phyloP scores from a whole-genome alignment of 306 rosid species.

The Notholithocarpus densiflorus region DNA sequence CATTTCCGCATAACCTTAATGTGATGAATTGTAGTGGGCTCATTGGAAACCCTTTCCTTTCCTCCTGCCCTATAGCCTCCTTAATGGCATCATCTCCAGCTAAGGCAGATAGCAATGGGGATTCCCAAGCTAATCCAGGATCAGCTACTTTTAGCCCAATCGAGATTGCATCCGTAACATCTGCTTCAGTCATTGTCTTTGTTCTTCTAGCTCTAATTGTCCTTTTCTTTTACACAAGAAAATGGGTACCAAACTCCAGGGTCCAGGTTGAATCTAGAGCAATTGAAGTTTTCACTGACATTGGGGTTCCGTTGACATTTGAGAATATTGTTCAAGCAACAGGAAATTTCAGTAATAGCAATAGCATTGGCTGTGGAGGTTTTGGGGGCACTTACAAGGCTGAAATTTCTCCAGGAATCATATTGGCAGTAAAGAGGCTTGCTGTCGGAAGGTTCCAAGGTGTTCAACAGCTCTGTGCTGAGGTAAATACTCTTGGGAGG shows the following conservation, averaged over 20 bases:
- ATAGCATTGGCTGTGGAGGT: slow-evolving; percentile 93
- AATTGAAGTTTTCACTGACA: slow-evolving; percentile 62
- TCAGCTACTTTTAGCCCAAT: slow-evolving; percentile 49
- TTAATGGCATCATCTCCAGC: slow-evolving; percentile 42
- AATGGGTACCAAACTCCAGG: slow-evolving; percentile 67
- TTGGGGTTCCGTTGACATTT: slow-evolving; percentile 68
- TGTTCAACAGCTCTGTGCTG: slow-evolving; percentile 78
- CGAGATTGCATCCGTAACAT: slow-evolving; percentile 84
- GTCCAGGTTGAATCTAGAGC: slow-evolving; percentile 67
- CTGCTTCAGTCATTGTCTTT: slow-evolving; percentile 77
- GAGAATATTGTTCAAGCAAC: slow-evolving; percentile 82
- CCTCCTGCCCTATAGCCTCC: slow-evolving; percentile 48
- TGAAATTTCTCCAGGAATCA: slow-evolving; percentile 56
- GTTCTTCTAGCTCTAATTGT: slow-evolving; percentile 74
- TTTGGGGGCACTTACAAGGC: slow-evolving; percentile 95
- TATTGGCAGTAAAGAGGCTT: slow-evolving; percentile 81
- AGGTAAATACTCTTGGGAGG: slow-evolving; percentile 83
- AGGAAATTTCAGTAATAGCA: slow-evolving; percentile 64
- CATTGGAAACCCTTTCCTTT: slow-evolving; percentile 64
- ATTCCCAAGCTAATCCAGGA: slow-evolving; percentile 32
- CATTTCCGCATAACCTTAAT: slow-evolving; percentile 54
- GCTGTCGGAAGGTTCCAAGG: slow-evolving; percentile 93
- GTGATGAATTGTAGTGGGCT: slow-evolving; percentile 72
- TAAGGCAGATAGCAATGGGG: slow-evolving; percentile 41
- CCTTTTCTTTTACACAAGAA: slow-evolving; percentile 66